A percentile compares a stretch with the other conserved stretches of the same genome.
Conservation (phyloP, 31 red algal genomes). For the Endocladia muricata region DNA sequence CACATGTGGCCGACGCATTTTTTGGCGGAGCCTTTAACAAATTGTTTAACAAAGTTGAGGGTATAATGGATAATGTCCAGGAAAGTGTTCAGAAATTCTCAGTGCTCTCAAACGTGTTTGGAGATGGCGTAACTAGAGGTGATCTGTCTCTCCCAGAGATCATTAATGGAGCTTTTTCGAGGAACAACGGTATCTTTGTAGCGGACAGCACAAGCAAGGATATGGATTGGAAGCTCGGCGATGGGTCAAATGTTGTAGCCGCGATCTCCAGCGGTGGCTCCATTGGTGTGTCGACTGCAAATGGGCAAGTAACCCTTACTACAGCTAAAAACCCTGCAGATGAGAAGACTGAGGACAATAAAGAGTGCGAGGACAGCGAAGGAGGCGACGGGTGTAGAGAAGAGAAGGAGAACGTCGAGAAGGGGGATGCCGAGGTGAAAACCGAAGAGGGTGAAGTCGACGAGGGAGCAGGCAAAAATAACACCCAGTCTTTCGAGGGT, state of each 20-base stretch:
- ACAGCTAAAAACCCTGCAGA: background rate
- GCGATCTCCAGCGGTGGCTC: slow-evolving; percentile 28
- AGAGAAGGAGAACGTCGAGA: background rate
- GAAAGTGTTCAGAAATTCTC: slow-evolving; percentile 15
- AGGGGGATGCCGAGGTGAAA: background rate
- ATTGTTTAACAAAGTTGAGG: slow-evolving; percentile 19
- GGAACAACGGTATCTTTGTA: slow-evolving; percentile 34
- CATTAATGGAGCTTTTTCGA: slow-evolving; percentile 34
- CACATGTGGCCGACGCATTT: slow-evolving; percentile 14
- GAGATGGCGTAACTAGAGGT: slow-evolving; percentile 30
- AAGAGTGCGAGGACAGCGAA: background rate
- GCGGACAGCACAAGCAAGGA: slow-evolving; percentile 8
- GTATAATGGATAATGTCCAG: background rate
- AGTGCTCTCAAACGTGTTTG: slow-evolving; percentile 28
- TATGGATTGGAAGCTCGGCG: too few species aligned
- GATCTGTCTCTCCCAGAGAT: slow-evolving; percentile 41
- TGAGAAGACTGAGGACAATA: background rate
- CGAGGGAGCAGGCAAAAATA: background rate
- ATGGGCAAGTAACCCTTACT: background rate
- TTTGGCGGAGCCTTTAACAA: background rate
- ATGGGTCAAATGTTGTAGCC: background rate
- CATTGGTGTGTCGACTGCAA: background rate
- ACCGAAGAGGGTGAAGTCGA: background rate
- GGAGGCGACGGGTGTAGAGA: background rate
- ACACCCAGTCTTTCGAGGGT: background rate